These are phyloP conservation scores for Epichloe glyceriae DNA, from an alignment of 2,329 filamentous ascomycete genomes.

Conservation along the genomic window DNA sequence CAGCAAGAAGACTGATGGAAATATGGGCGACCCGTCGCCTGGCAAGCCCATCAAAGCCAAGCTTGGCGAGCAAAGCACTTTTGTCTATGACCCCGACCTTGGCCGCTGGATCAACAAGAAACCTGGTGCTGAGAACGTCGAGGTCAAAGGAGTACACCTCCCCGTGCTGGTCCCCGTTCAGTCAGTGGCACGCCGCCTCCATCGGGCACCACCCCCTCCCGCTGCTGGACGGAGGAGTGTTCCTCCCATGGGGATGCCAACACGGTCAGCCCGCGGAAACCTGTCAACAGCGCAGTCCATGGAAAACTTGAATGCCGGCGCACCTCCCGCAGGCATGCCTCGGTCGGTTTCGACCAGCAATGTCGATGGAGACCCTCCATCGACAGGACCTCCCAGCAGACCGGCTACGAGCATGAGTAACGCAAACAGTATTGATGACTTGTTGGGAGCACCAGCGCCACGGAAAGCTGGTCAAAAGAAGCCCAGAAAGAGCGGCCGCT, in stretches of 20 bases:
- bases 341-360: constrained; percentile 36
- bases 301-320: constrained; percentile 21
- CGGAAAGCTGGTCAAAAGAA: constrained; percentile 55
- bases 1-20: constrained; percentile 40
- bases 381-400: constrained; percentile 45
- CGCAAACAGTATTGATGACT: constrained; percentile 88
- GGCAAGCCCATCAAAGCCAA: constrained; percentile 78
- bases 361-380: constrained; percentile 22
- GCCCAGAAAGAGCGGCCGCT: constrained; percentile 70
- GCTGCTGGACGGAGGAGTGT: constrained; percentile 17
- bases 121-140: constrained; percentile 49
- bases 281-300: constrained; percentile 2
- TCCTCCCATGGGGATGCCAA: constrained; percentile 19
- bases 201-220: constrained; percentile 21
- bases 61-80: constrained; percentile 82
- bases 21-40: constrained; percentile 26
- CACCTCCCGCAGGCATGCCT: constrained; percentile 27
- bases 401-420: constrained; percentile 77
- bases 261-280: constrained; percentile 4
- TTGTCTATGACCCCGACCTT: constrained; percentile 89
- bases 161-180: constrained; percentile 46
- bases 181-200: constrained; percentile 39
- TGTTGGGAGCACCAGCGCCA: constrained; percentile 62
- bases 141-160: constrained; percentile 54
- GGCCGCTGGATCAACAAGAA: constrained; percentile 99